A percentile compares a stretch with the other conserved stretches of the same genome.
Conservation (phyloP, 2,329 filamentous ascomycete genomes). For the Chrysoporthe cubensis region DNA sequence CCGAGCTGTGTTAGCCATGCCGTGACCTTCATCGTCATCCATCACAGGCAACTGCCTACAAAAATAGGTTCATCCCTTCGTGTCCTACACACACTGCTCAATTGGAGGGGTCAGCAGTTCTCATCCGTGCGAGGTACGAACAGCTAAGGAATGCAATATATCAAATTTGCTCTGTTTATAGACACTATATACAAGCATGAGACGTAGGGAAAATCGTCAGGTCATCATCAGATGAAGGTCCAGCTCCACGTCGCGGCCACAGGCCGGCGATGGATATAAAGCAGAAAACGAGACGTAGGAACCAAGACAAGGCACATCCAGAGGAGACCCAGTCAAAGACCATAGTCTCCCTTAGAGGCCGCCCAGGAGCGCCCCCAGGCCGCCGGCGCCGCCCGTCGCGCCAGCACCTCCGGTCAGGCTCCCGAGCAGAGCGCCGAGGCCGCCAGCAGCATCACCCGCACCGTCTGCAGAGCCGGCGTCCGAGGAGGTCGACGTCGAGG, state of each 20-base stretch:
- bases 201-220: slow-evolving; percentile 11
- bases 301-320: not conserved
- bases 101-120: not conserved
- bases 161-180: not conserved
- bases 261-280: not conserved
- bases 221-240: slow-evolving; percentile 12
- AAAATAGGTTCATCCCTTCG: not conserved
- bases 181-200: slow-evolving; percentile 1
- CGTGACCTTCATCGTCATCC: not conserved
- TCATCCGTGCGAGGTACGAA: no score
- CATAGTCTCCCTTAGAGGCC: not conserved
- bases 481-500: not conserved
- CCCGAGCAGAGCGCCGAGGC: slow-evolving; percentile 12
- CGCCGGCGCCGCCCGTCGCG: slow-evolving; percentile 3
- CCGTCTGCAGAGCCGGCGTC: not conserved
- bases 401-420: slow-evolving; percentile 6
- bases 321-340: not conserved
- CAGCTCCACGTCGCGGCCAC: not conserved
- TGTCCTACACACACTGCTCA: not conserved
- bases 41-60: not conserved
- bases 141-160: not conserved
- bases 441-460: slow-evolving; percentile 2
- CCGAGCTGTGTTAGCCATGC: not conserved
- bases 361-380: slow-evolving; percentile 3
- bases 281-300: not conserved